Evolutionary conservation across 1,284 basidiomycete genomes (phyloP).

Genomic region (Phellopilus nigrolimitatus): DNA sequence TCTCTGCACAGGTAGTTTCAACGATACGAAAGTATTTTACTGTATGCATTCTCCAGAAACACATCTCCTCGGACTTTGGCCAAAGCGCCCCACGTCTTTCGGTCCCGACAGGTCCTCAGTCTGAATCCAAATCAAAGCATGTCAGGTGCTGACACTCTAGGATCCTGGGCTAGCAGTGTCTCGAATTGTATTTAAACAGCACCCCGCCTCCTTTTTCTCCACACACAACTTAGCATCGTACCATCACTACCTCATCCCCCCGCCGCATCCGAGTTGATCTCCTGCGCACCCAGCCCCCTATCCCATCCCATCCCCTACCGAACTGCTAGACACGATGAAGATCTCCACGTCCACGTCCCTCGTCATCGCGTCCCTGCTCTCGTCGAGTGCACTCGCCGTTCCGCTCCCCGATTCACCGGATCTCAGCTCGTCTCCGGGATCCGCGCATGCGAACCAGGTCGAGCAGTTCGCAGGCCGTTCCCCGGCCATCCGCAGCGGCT

Average conservation of each 20-base stretch:
- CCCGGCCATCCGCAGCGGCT: background rate
- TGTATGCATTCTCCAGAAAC: too few relatives aligned
- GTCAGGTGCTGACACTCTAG: background rate
- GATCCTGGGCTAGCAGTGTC: conserved; percentile 1
- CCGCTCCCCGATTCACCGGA: conserved; percentile 17
- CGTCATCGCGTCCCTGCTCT: conserved; percentile 32
- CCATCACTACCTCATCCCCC: background rate
- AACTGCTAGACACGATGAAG: conserved; percentile 38
- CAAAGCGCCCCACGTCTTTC: too few relatives aligned
- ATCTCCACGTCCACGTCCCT: conserved; percentile 33
- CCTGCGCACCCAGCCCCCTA: background rate
- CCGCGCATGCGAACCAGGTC: conserved; percentile 5
- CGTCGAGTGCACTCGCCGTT: conserved; percentile 22
- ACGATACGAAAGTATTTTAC: too few relatives aligned
- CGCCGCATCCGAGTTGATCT: conserved; percentile 13
- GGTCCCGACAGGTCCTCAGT: too few relatives aligned
- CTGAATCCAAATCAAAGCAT: background rate
- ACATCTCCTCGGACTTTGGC: too few relatives aligned
- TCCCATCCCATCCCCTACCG: background rate
- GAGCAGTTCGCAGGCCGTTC: conserved; percentile 5
- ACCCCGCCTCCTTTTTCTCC: background rate
- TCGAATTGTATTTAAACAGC: background rate
- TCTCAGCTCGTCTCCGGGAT: conserved; percentile 7
- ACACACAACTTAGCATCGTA: background rate
- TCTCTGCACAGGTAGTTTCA: too few relatives aligned